phyloP scores from a whole-genome alignment of 1,139 yeast species.

The Pneumocystis canis region DNA sequence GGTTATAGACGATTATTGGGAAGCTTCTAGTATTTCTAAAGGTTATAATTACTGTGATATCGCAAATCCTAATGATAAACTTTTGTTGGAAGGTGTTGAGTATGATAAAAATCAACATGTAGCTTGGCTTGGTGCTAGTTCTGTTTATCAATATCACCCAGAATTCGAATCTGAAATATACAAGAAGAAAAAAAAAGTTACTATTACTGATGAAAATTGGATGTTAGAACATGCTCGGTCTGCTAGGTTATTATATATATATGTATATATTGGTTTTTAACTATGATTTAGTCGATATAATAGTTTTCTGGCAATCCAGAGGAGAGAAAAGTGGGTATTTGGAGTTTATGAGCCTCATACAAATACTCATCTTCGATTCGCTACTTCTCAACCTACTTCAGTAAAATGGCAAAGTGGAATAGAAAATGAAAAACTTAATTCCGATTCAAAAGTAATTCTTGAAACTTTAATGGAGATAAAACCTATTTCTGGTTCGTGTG shows the following conservation, averaged over 20 bases:
- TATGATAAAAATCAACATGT: conserved; percentile 38
- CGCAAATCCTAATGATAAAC: conserved; percentile 56
- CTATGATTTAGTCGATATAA: conserved; percentile 35
- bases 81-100: conserved; percentile 30
- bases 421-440: conserved; percentile 12
- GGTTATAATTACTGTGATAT: conserved; percentile 70
- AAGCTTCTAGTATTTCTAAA: conserved; percentile 47
- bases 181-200: conserved; percentile 24
- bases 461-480: conserved; percentile 1
- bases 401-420: conserved; percentile 27
- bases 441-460: conserved; percentile 5
- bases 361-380: conserved; percentile 59
- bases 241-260: conserved; percentile 29
- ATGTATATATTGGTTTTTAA: background rate
- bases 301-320: conserved; percentile 41
- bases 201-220: conserved; percentile 62
- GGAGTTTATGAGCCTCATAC: conserved; percentile 74
- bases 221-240: conserved; percentile 70
- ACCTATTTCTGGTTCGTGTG: background rate
- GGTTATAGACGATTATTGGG: conserved; percentile 82
- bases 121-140: conserved; percentile 39
- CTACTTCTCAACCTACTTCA: conserved; percentile 55
- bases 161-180: conserved; percentile 18
- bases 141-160: conserved; percentile 27
- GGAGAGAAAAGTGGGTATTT: conserved; percentile 40